Evolutionary conservation across 176 grass and related monocot species (phyloP), one percentile per base, ranked within the genome.

Genomic region (Raddia distichophylla): DNA sequence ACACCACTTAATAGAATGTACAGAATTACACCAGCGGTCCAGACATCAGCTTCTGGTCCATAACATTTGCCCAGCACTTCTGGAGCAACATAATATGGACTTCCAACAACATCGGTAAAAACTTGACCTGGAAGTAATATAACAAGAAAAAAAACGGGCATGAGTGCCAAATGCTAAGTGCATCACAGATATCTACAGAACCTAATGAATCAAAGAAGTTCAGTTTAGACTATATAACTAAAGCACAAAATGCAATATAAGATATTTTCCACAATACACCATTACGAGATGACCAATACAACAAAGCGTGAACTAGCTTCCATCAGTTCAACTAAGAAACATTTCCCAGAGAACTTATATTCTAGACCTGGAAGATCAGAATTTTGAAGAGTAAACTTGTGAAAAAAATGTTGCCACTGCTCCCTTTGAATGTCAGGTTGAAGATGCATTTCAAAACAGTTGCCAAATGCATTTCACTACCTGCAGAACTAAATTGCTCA

Each of bases 1-100:
- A 97, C 94, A 51, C 94, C 94, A 82, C 94, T 94, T 14, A 97
- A 75, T 49, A 97, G 81, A 70, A 97, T 97, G 86, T 97, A 97
- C 62, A 97, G 82, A 80, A 97, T 97, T 51, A 97, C 89, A 70
- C 94, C 94, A 54, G 94, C 94, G 5, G 94, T 97, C 94, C 94
- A 97, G 18, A 97, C 94, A 86, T 97, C 94, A 57, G 94, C 94
- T 75, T 74, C 91, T 45, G 91, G 91, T 76, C 94, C 94, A 65
- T 97, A 97, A 10, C 43, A 34, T 71, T 97, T 94, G 67, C 56
- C 60, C 42, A 97, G 17, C 73, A 97, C 94, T 88, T 97, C 94
- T 47, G 94, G 94, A 48, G 94, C 94, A 8, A 97, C 94, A 70
- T 97, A 97, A 34, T 97, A 97, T 43, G 94, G 94, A 66, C 94